Percentiles rank a stretch among this genome's conserved stretches.
Evolutionary conservation across 352 stramenopile species (phyloP).

Genomic region (Blastocystis sp.): DNA sequence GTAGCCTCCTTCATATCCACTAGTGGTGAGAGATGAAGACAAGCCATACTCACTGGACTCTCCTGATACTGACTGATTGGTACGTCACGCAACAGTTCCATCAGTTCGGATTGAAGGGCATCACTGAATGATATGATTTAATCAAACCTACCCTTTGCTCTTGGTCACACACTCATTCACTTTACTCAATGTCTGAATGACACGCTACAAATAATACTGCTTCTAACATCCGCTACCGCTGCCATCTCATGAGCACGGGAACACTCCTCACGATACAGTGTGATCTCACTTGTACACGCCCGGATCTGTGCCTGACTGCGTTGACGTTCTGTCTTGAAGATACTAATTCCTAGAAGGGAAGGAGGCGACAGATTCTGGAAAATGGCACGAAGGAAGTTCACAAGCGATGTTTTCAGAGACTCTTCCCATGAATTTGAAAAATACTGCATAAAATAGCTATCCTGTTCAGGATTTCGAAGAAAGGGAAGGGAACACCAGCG

Average conservation of each 20-base stretch:
- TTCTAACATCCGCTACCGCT: background rate
- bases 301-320: slow-evolving; percentile 46
- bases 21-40: background rate
- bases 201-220: background rate
- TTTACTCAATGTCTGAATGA: background rate
- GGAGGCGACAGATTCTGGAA: slow-evolving; percentile 62
- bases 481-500: slow-evolving; percentile 37
- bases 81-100: background rate
- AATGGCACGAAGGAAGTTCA: slow-evolving; percentile 52
- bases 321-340: slow-evolving; percentile 61
- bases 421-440: slow-evolving; percentile 20
- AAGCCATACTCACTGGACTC: background rate
- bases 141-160: background rate
- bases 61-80: background rate
- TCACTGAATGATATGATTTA: background rate
- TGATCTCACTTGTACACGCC: slow-evolving; percentile 15
- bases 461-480: background rate
- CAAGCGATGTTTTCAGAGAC: slow-evolving; percentile 9
- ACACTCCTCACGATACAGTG: slow-evolving; percentile 18
- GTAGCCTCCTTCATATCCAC: background rate
- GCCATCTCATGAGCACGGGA: background rate
- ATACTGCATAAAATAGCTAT: slow-evolving; percentile 60
- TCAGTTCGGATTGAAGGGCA: background rate
- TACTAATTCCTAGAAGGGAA: slow-evolving; percentile 45
- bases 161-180: slow-evolving; percentile 23